Percentiles rank a stretch among this genome's conserved stretches.
Conservation (phyloP, 1,139 yeast species). For the Taiozyma sp. region DNA sequence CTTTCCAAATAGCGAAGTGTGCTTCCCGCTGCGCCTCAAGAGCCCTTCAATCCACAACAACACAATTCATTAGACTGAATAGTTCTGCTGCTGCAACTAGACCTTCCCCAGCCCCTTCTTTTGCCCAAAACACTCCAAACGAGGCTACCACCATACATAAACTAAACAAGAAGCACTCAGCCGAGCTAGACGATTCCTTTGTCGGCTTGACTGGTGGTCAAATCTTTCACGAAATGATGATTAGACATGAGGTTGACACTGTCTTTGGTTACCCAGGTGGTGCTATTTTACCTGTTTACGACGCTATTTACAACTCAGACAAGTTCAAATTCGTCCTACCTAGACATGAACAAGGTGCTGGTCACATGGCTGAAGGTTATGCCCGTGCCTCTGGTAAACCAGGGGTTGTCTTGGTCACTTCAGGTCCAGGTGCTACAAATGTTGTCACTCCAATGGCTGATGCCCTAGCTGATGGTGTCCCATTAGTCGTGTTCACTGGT, state of each 20-base stretch:
- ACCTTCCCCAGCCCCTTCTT: constrained; percentile 24
- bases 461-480: constrained; percentile 96
- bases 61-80: constrained; percentile 1
- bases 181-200: constrained; percentile 71
- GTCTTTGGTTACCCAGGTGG: constrained; percentile 97
- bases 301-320: constrained; percentile 90
- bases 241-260: constrained; percentile 91
- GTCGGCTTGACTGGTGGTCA: constrained; percentile 97
- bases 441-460: constrained; percentile 97
- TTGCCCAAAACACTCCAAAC: constrained; percentile 17
- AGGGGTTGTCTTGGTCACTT: constrained; percentile 97
- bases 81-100: constrained; percentile 12
- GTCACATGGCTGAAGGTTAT: constrained; percentile 99
- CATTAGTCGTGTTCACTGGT: constrained; percentile 95
- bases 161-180: constrained; percentile 7
- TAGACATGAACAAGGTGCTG: constrained; percentile 98
- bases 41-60: background rate
- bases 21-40: constrained; percentile 2
- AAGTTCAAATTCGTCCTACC: constrained; percentile 89
- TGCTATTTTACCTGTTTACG: constrained; percentile 95
- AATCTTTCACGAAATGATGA: constrained; percentile 98
- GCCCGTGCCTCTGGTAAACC: constrained; percentile 95
- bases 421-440: constrained; percentile 99
- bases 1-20: constrained; percentile 10
- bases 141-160: constrained; percentile 1